phyloP scores from a whole-genome alignment of 352 stramenopile species.

The Globisporangium cederbergense region DNA sequence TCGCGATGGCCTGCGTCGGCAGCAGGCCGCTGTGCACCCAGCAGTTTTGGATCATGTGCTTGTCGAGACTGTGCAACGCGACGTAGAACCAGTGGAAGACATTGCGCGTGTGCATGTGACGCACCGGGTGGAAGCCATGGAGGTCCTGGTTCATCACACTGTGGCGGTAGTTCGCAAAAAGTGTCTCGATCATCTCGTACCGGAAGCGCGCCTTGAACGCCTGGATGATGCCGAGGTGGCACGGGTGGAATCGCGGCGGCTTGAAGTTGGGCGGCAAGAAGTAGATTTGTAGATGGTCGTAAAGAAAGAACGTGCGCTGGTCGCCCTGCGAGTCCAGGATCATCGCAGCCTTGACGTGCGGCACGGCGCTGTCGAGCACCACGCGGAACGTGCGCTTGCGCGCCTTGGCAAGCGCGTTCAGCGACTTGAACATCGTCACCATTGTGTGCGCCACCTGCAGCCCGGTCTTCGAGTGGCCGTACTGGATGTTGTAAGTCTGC shows the following conservation, averaged over 20 bases:
- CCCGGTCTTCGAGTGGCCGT: conserved; percentile 76
- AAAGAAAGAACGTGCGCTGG: conserved; percentile 85
- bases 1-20: conserved; percentile 58
- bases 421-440: conserved; percentile 72
- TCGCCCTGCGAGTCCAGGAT: conserved; percentile 83
- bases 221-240: conserved; percentile 70
- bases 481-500: conserved; percentile 67
- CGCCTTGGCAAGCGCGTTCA: conserved; percentile 64
- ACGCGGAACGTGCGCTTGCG: conserved; percentile 82
- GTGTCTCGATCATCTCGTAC: conserved; percentile 72
- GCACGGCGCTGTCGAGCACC: conserved; percentile 75
- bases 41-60: conserved; percentile 62
- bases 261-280: conserved; percentile 85
- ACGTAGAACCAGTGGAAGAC: conserved; percentile 85
- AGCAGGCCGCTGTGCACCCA: conserved; percentile 75
- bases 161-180: conserved; percentile 65
- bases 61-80: conserved; percentile 67
- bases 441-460: conserved; percentile 79
- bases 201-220: conserved; percentile 79
- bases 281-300: conserved; percentile 76
- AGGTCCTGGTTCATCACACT: conserved; percentile 41
- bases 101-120: conserved; percentile 70
- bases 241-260: conserved; percentile 64
- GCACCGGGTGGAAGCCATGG: conserved; percentile 43
- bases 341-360: conserved; percentile 84